Conservation (phyloP, 768 basidiomycete species). For the Cystofilobasidium bisporidii region DNA sequence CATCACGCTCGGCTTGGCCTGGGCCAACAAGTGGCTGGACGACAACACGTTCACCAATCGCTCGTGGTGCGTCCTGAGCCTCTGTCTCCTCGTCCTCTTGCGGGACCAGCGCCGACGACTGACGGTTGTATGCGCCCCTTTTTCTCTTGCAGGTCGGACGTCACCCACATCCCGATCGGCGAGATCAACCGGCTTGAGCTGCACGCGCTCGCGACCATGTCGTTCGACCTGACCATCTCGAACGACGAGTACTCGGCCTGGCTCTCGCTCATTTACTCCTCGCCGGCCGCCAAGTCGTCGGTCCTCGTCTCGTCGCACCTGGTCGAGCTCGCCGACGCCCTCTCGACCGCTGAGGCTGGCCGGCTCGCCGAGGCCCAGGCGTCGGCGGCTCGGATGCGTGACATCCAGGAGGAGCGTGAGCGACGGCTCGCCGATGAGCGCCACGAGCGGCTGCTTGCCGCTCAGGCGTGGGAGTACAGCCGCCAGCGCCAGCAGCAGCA, state of each 20-base stretch:
- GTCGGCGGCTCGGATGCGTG: neutral
- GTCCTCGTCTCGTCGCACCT: conserved; percentile 8
- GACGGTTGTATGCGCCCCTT: neutral
- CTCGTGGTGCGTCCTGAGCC: conserved; percentile 28
- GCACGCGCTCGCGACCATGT: conserved; percentile 29
- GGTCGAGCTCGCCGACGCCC: conserved; percentile 21
- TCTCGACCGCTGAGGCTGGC: neutral
- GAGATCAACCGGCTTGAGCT: conserved; percentile 32
- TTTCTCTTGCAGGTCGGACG: conserved; percentile 28
- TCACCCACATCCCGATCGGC: conserved; percentile 30
- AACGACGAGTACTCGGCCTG: conserved; percentile 29
- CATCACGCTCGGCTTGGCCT: conserved; percentile 31
- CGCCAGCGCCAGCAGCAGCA: conserved; percentile 4
- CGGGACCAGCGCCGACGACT: too few relatives aligned
- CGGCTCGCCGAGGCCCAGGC: conserved; percentile 10
- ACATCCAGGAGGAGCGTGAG: neutral
- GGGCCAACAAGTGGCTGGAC: conserved; percentile 34
- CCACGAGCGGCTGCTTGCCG: neutral
- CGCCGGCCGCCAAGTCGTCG: conserved; percentile 2
- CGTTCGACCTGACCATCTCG: conserved; percentile 30
- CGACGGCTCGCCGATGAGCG: neutral
- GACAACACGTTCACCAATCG: conserved; percentile 34
- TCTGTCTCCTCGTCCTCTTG: neutral
- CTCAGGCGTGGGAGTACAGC: neutral
- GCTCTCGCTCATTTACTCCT: conserved; percentile 21